Base-by-base conservation (phyloP, 805 yeast genomes). In the Brettanomyces sp. region DNA sequence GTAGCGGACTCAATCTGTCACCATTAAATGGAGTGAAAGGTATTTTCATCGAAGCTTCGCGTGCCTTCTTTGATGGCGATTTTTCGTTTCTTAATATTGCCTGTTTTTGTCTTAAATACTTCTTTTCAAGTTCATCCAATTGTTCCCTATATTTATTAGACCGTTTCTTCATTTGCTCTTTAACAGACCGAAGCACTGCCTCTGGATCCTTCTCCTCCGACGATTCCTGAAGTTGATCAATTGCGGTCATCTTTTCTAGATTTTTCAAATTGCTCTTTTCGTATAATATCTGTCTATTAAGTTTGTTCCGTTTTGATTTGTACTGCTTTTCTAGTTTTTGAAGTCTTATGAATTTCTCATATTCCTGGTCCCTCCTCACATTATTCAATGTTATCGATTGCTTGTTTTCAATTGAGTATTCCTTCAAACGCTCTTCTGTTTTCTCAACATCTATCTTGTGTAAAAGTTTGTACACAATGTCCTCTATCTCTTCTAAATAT, bases 21-120 rank as follows among this genome's bases (percentile, higher is more conserved):
- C 97, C 97, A 58, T 82, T 80, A 66, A 91, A 91, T 7, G 98
- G 98, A 9, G 98, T 89, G 62, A 90, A 91, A 14, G 98, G 98
- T 5, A 57, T 43, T 22, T 51, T 49, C 9, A 50, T 46, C 30
- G 42, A 47, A 11, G 41, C 48, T 21, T 73, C 67, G 13, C 59
- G 53, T 22, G 62, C 66, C 44, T 60, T 64, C 46, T 54, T 52
- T 11, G 46, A 57, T 41, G 60, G 56, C 44, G 59, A 56, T 37
- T 52, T 56, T 6, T 55, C 49, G 35, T 58, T 56, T 14, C 49
- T 53, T 13, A 56, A 39, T 9, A 64, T 53, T 5, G 56, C 52
- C 33, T 59, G 60, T 39, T 59, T 58, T 45, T 63, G 65, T 12
- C 45, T 45, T 43, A 53, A 52, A 46, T 55, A 60, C 39, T 48